phyloP scores from a whole-genome alignment of 257 asterid genomes.

The Ilex aquifolium region DNA sequence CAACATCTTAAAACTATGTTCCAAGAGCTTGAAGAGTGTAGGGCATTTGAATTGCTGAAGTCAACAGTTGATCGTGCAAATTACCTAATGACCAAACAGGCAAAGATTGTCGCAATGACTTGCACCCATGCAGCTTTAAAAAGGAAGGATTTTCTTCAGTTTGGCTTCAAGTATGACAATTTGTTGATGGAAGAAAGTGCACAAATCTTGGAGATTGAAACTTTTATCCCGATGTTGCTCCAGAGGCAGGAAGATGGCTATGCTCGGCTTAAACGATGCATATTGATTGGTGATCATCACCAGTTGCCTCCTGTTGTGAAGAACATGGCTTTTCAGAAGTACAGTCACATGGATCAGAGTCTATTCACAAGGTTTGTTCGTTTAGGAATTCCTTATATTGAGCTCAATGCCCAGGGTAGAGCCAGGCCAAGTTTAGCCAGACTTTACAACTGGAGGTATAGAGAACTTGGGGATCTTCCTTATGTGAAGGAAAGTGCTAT shows the following conservation, averaged over 20 bases:
- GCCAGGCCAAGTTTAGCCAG: constrained; percentile 95
- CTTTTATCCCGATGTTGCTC: constrained; percentile 95
- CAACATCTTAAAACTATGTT: constrained; percentile 88
- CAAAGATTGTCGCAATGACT: constrained; percentile 98
- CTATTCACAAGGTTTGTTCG: constrained; percentile 96
- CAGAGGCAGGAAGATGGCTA: constrained; percentile 99
- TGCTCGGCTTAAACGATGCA: constrained; percentile 97
- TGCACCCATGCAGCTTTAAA: constrained; percentile 99
- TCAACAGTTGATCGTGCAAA: constrained; percentile 92
- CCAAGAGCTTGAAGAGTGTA: constrained; percentile 97
- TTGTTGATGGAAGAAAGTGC: constrained; percentile 99
- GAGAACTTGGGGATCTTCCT: constrained; percentile 95
- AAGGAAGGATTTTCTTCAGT: constrained; percentile 84
- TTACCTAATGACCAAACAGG: constrained; percentile 95
- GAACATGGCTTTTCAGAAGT: constrained; percentile 99
- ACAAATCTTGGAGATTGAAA: constrained; percentile 95
- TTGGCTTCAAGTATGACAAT: constrained; percentile 95
- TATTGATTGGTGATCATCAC: constrained; percentile 98
- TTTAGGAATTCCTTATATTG: constrained; percentile 91
- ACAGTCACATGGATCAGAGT: constrained; percentile 99
- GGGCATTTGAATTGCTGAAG: constrained; percentile 97
- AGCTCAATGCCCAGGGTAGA: constrained; percentile 98
- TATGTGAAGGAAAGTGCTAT: constrained; percentile 53
- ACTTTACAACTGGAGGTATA: constrained; percentile 96
- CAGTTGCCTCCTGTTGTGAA: constrained; percentile 99